phyloP scores from a whole-genome alignment of 176 grass and related monocot species.

The barley (Hordeum vulgare) region MorexV3_pseudomolecules_assembly NC_058524.1:8175540-8176039 shows the following conservation, averaged over 20 bases:
- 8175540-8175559: not conserved
- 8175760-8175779: not conserved
- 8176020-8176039: not conserved
- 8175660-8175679: not conserved
- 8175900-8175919: not conserved
- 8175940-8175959: not conserved
- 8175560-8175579: not conserved
- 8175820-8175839: conserved; percentile 1
- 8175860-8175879: not conserved
- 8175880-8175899: not conserved
- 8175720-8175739: not conserved
- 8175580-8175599: not conserved
- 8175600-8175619: not conserved
- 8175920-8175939: not conserved
- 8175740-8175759: not conserved
- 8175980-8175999: not conserved
- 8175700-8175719: not conserved
- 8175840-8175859: not conserved
- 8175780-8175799: not conserved
- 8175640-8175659: not conserved
- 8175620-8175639: not conserved
- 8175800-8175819: not conserved
- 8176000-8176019: not conserved
- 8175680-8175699: not conserved
- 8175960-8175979: not conserved